A percentile compares a stretch with the other conserved stretches of the same genome.
Evolutionary conservation across 192 early-diverging fungal species (phyloP).

Genomic region (Coemansia sp.): DNA sequence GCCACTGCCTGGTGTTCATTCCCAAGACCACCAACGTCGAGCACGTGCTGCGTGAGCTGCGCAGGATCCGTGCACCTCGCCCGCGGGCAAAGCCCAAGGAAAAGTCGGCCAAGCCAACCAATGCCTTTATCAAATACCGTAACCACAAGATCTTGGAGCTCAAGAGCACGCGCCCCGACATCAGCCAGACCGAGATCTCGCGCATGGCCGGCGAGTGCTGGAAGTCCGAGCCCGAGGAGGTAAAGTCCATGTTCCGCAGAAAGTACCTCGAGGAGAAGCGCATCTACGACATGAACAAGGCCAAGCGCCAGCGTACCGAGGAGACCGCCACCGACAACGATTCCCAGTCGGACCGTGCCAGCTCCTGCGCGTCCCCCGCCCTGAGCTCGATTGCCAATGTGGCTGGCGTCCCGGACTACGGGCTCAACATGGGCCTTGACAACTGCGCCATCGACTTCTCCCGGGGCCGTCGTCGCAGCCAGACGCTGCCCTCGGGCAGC

Average conservation of each 20-base stretch:
- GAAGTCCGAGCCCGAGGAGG: constrained; percentile 26
- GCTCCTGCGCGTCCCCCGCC: constrained; percentile 3
- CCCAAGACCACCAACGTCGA: constrained; percentile 27
- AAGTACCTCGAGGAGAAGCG: constrained; percentile 40
- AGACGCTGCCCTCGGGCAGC: constrained; percentile 33
- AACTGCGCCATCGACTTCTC: constrained; percentile 21
- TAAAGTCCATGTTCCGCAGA: constrained; percentile 28
- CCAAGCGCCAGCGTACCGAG: constrained; percentile 21
- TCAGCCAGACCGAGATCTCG: constrained; percentile 48
- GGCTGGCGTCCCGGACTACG: background rate
- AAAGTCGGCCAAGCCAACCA: constrained; percentile 38
- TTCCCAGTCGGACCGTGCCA: constrained; percentile 4
- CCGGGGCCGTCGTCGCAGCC: constrained; percentile 39
- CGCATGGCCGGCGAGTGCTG: constrained; percentile 46
- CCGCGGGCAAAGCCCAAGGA: constrained; percentile 23
- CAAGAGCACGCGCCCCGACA: constrained; percentile 32
- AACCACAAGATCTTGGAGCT: constrained; percentile 44
- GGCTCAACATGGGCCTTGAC: constrained; percentile 15
- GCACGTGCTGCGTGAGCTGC: constrained; percentile 25
- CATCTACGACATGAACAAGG: constrained; percentile 49
- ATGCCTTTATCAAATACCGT: constrained; percentile 48
- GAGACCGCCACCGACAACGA: constrained; percentile 23
- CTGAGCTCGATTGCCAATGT: background rate
- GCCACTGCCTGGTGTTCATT: constrained; percentile 45
- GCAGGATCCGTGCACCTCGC: constrained; percentile 25